Evolutionary conservation across 441 rosid genomes (phyloP), one percentile per base, ranked within the genome.

Genomic region (Croton laevigatus): DNA sequence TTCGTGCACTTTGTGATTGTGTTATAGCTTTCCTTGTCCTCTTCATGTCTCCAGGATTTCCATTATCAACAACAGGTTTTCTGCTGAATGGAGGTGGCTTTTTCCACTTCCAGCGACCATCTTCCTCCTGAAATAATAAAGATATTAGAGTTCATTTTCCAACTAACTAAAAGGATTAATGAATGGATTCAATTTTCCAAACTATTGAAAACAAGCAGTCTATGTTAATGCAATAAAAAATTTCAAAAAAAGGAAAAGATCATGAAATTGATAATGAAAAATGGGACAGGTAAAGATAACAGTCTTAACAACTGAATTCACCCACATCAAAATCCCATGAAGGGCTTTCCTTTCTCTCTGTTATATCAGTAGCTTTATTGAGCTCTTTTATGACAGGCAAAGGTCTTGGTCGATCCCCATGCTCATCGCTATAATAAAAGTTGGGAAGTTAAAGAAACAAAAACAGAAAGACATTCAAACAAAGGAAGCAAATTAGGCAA

Each of bases 311-410:
- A 16, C 16, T 38, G 19, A 37, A 52, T 51, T 17, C 51, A 62
- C 86, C 82, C 71, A 88, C 98, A 73, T 90, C 89, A 76, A 81
- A 90, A 65, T 90, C 94, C 97, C 97, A 91, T n/a, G 92, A 77
- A 10, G 97, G 90, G 59, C 70, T 71, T 40, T 79, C 94, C 65
- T 75, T 76, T 80, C 98, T 86, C 67, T 79, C 97, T 1, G 82
- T 84, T 58, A 84, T 34, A 32, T 90, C 93, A 61, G 42, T 69
- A 36, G 91, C 95, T 6, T 71, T 72, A 48, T 77, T 66, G 8
- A 90, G 80, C 84, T 94, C 97, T 65, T 78, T 70, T 68, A 91
- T 78, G 14, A 7, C 44, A 3, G 95, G 97, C 79, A 90, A 72
- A 61, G 92, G 82, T 70, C 97, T 88, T 7, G 97, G 98, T 14